A percentile compares a stretch with the other conserved stretches of the same genome.
Conservation (phyloP, 176 grass and related monocot genomes). For the Chrysopogon serrulatus region DNA sequence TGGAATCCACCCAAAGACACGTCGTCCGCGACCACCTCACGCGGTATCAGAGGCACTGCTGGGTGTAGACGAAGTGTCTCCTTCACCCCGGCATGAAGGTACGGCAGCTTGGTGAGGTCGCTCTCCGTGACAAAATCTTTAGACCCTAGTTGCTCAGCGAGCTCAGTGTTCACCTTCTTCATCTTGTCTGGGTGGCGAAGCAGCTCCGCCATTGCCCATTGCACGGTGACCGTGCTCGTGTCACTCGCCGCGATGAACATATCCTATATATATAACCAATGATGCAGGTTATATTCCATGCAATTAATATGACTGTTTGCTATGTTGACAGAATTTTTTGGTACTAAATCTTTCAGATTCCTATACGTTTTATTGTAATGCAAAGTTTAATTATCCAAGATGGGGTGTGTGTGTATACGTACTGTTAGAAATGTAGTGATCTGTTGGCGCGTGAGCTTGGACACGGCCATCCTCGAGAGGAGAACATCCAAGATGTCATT, state of each 20-base stretch:
- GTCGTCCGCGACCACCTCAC: neutral
- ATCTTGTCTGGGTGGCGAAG: conserved; percentile 11
- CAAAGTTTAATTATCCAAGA: neutral
- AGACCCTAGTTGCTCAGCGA: neutral
- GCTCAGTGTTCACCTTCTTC: neutral
- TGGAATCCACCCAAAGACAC: neutral
- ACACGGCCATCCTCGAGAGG: neutral
- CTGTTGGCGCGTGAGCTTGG: conserved; percentile 16
- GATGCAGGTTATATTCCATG: neutral
- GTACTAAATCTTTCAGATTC: no score
- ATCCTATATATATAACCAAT: neutral
- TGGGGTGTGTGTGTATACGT: neutral
- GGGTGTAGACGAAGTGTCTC: conserved; percentile 12
- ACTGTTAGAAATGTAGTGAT: conserved; percentile 28
- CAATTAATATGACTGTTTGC: no score
- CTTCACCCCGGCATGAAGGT: conserved; percentile 19
- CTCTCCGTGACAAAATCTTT: neutral
- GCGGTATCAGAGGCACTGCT: conserved; percentile 5
- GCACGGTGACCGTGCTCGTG: conserved; percentile 17
- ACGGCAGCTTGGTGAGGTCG: neutral
- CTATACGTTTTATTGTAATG: no score
- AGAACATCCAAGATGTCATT: conserved; percentile 22
- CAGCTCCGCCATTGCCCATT: conserved; percentile 16
- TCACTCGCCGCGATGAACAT: conserved; percentile 32
- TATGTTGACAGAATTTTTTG: no score